Conservation (phyloP, 495 filamentous ascomycete genomes). For the Cercophora sp. region DNA sequence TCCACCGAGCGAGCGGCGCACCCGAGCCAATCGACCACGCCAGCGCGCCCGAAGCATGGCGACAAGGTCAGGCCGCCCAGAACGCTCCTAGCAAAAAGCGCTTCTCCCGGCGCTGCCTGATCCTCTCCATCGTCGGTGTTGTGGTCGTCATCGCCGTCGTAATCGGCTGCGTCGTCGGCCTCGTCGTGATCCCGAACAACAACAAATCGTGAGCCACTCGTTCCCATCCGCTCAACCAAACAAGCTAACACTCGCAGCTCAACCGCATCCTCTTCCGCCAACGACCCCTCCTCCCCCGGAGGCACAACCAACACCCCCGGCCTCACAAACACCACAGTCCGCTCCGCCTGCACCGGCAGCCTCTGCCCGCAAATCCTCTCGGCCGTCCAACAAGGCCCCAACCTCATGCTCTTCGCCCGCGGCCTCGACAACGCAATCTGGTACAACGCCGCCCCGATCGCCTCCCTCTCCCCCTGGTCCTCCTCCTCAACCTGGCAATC, state of each 20-base stretch:
- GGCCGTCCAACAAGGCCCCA: background rate
- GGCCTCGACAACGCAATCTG: slow-evolving; percentile 8
- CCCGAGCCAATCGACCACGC: background rate
- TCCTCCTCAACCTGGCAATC: background rate
- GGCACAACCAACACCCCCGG: background rate
- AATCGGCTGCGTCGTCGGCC: background rate
- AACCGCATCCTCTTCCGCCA: background rate
- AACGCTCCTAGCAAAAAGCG: background rate
- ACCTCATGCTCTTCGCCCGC: slow-evolving; percentile 5
- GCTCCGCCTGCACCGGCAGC: slow-evolving; percentile 1
- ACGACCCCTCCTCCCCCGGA: background rate
- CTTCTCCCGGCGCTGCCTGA: slow-evolving; percentile 1
- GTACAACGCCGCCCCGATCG: slow-evolving; percentile 2
- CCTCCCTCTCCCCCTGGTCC: background rate
- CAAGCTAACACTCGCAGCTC: background rate
- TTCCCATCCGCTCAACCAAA: background rate
- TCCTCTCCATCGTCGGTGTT: background rate
- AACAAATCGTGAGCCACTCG: background rate
- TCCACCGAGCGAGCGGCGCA: background rate
- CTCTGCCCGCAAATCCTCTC: slow-evolving; percentile 12
- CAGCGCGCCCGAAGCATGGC: background rate
- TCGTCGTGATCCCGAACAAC: background rate
- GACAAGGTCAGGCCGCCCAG: too few species aligned
- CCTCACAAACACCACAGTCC: background rate
- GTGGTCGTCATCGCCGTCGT: slow-evolving; percentile 5